These are phyloP conservation scores for Fraxinus baroniana DNA, from an alignment of 305 asterid species.

Conservation along the genomic window DNA sequence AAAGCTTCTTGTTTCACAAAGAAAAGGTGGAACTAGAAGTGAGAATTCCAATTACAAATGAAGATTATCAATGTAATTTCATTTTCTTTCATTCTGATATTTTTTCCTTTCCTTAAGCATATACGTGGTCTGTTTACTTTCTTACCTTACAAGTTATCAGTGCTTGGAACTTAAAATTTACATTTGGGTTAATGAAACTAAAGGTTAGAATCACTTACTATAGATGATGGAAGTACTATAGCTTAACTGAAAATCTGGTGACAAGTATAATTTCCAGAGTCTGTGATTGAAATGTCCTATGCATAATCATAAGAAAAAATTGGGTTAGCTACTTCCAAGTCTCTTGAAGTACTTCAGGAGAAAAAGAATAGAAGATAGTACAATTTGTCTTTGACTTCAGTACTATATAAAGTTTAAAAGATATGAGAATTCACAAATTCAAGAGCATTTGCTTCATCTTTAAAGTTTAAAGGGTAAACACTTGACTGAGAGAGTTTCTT, in stretches of 20 bases:
- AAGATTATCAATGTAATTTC: background rate
- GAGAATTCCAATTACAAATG: conserved; percentile 3
- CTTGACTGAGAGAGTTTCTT: background rate
- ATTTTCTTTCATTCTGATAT: background rate
- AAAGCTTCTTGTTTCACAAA: background rate
- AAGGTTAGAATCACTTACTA: background rate
- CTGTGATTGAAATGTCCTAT: background rate
- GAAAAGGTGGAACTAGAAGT: conserved; percentile 2
- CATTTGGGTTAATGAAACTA: background rate
- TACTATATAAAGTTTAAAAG: conserved; percentile 1
- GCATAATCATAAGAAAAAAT: background rate
- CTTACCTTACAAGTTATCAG: background rate
- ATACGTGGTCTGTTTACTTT: background rate
- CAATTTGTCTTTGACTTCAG: background rate
- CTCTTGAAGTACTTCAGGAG: background rate
- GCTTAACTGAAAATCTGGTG: background rate
- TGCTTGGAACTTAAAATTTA: background rate
- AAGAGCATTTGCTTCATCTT: background rate
- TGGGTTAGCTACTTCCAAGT: background rate
- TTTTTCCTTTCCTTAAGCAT: background rate
- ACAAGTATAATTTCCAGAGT: background rate
- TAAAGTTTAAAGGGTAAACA: conserved; percentile 1
- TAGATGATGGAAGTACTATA: background rate
- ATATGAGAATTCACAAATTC: background rate
- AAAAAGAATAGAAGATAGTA: background rate